Conservation (phyloP, 2,329 filamentous ascomycete genomes). For the Trichoderma sp. region DNA sequence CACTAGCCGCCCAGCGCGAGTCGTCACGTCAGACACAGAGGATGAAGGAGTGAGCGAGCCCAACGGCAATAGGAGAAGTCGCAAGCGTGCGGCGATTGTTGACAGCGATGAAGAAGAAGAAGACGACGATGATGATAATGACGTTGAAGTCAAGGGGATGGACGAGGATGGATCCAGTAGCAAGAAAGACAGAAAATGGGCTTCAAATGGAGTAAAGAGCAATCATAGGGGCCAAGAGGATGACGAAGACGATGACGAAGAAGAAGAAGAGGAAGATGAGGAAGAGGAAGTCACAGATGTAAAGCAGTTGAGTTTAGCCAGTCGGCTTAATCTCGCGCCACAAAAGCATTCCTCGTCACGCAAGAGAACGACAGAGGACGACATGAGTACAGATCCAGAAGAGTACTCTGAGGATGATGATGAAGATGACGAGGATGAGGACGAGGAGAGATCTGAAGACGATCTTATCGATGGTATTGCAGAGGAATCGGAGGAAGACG, state of each 20-base stretch:
- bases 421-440: slow-evolving; percentile 23
- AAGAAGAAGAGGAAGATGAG: slow-evolving; percentile 11
- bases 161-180: not conserved
- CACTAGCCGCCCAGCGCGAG: not conserved
- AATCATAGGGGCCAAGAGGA: not conserved
- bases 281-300: slow-evolving; percentile 23
- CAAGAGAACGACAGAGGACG: not conserved
- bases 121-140: slow-evolving; percentile 20
- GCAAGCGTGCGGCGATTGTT: not conserved
- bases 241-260: not conserved
- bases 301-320: slow-evolving; percentile 27
- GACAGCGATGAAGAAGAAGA: slow-evolving; percentile 2
- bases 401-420: slow-evolving; percentile 24
- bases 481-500: slow-evolving; percentile 36
- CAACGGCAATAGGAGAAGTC: not conserved
- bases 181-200: slow-evolving; percentile 20
- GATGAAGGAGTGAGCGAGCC: slow-evolving; percentile 15
- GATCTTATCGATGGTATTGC: slow-evolving; percentile 38
- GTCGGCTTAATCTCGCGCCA: slow-evolving; percentile 28
- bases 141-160: not conserved
- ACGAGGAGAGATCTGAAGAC: slow-evolving; percentile 28
- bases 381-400: not conserved
- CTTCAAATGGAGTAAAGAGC: slow-evolving; percentile 4
- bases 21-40: slow-evolving; percentile 29
- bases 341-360: slow-evolving; percentile 21